phyloP scores from a whole-genome alignment of 2,329 filamentous ascomycete genomes.

The Setomelanomma holmii region DNA sequence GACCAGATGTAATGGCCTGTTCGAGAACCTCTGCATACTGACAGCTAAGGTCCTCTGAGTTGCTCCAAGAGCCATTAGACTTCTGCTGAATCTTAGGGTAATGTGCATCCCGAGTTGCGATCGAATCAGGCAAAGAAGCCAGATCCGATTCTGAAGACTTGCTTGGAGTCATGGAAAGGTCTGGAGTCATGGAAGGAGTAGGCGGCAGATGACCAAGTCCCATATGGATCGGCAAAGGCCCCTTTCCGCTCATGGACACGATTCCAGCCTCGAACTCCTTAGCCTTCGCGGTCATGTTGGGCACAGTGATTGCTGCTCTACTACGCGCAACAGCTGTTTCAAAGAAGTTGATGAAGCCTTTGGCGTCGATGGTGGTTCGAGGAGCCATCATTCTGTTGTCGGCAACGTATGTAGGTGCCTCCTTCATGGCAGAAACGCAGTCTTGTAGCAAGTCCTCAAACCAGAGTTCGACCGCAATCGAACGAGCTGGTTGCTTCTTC shows the following conservation, averaged over 20 bases:
- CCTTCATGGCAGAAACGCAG: constrained; percentile 6
- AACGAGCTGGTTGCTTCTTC: constrained; percentile 8
- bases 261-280: constrained; percentile 13
- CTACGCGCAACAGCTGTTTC: constrained; percentile 9
- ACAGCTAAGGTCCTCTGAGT: constrained; percentile 7
- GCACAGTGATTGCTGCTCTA: neutral
- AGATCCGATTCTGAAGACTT: constrained; percentile 11
- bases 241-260: constrained; percentile 10
- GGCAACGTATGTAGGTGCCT: constrained; percentile 10
- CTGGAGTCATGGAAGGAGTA: constrained; percentile 17
- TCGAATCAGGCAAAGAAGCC: constrained; percentile 3
- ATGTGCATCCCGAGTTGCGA: constrained; percentile 4
- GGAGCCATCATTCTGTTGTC: constrained; percentile 10
- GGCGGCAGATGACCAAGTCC: constrained; percentile 14
- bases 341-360: constrained; percentile 14
- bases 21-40: constrained; percentile 13
- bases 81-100: constrained; percentile 18
- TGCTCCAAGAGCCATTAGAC: constrained; percentile 7
- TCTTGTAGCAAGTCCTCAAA: constrained; percentile 18
- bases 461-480: constrained; percentile 11
- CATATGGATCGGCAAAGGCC: constrained; percentile 2
- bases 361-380: constrained; percentile 13
- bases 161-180: constrained; percentile 12
- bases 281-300: neutral
- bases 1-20: neutral